Percentiles rank a stretch among this genome's conserved stretches.
Evolutionary conservation across 2,329 filamentous ascomycete species (phyloP).

Genomic region (Tolypocladium tundrense): DNA sequence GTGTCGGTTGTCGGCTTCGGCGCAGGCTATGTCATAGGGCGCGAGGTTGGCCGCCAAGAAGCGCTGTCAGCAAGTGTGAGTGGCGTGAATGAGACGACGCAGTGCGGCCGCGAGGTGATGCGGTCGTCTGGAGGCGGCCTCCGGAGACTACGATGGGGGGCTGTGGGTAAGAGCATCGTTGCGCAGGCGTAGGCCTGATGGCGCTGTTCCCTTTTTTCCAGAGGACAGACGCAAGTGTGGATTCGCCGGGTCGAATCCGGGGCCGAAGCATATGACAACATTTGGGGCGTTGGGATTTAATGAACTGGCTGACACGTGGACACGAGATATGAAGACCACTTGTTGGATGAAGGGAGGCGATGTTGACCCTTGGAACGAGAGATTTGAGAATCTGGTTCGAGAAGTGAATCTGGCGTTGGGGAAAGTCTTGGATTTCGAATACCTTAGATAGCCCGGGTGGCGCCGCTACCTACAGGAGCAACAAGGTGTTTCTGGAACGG

Average conservation of each 20-base stretch:
- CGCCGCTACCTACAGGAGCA: not conserved
- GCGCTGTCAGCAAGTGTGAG: slow-evolving; percentile 30
- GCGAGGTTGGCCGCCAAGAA: slow-evolving; percentile 56
- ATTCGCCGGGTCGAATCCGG: not conserved
- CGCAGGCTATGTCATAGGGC: slow-evolving; percentile 57
- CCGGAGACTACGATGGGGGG: slow-evolving; percentile 44
- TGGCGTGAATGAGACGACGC: slow-evolving; percentile 33
- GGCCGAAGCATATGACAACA: not conserved
- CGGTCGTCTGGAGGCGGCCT: slow-evolving; percentile 40
- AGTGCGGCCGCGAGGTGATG: slow-evolving; percentile 44
- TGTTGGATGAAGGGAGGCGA: not conserved
- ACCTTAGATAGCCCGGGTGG: not conserved
- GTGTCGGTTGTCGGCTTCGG: slow-evolving; percentile 60
- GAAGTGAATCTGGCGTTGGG: not conserved
- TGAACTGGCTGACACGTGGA: not conserved
- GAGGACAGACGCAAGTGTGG: not conserved
- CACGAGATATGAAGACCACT: not conserved
- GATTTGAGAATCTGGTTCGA: not conserved
- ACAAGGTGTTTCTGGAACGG: not conserved
- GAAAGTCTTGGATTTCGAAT: not conserved
- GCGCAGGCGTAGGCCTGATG: slow-evolving; percentile 21
- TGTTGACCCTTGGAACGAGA: not conserved
- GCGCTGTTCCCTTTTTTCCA: not conserved
- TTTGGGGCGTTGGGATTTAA: not conserved
- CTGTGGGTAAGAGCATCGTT: slow-evolving; percentile 38